Evolutionary conservation across 2,329 filamentous ascomycete genomes (phyloP).

Genomic region (Tolypocladium tropicale): DNA sequence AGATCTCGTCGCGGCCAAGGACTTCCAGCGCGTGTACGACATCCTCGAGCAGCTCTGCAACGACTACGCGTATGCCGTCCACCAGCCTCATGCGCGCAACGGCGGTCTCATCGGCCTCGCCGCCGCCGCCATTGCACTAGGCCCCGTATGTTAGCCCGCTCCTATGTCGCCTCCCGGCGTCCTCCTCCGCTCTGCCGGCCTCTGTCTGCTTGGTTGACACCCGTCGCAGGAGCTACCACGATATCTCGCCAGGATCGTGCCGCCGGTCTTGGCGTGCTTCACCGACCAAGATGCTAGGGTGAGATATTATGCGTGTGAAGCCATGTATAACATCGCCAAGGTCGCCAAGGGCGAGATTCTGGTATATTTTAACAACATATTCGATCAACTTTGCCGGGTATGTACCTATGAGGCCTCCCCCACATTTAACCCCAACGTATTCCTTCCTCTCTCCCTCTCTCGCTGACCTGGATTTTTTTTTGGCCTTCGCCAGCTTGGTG

Average conservation of each 20-base stretch:
- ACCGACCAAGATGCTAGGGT: conserved; percentile 96
- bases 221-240: conserved; percentile 66
- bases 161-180: not conserved
- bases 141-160: conserved; percentile 54
- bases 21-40: conserved; percentile 70
- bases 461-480: conserved; percentile 1
- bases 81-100: conserved; percentile 93
- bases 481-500: conserved; percentile 57
- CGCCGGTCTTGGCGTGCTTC: conserved; percentile 93
- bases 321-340: conserved; percentile 99
- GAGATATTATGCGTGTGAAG: conserved; percentile 96
- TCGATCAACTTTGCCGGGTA: conserved; percentile 94
- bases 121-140: conserved; percentile 89
- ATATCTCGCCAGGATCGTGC: conserved; percentile 88
- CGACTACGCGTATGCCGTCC: conserved; percentile 94
- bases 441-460: not conserved
- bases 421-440: not conserved
- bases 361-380: conserved; percentile 96
- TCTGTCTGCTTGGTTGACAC: conserved; percentile 2
- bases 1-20: conserved; percentile 65
- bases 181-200: not conserved
- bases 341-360: conserved; percentile 96
- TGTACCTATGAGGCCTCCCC: conserved; percentile 2
- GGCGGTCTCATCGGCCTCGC: conserved; percentile 92
- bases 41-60: conserved; percentile 95